phyloP scores from a whole-genome alignment of 2,329 filamentous ascomycete genomes.

The Allantophomopsis cytisporea region DNA sequence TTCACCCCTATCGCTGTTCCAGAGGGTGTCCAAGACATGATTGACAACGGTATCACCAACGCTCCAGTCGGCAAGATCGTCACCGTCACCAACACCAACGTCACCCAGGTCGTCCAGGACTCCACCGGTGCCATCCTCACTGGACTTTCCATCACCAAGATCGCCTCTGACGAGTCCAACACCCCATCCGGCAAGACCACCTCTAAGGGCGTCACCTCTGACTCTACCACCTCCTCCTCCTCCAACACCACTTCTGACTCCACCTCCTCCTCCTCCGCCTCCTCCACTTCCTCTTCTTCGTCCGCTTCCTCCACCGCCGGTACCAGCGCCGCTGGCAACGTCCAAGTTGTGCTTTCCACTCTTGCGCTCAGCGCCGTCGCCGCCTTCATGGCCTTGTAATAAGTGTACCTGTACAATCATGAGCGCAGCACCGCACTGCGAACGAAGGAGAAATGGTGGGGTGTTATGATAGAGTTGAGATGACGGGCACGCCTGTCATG shows the following conservation, averaged over 20 bases:
- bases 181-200: conserved; percentile 30
- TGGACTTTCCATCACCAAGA: conserved; percentile 43
- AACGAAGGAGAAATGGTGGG: too few species aligned
- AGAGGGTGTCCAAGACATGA: conserved; percentile 54
- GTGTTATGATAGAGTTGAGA: too few species aligned
- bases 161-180: conserved; percentile 38
- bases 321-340: background rate
- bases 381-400: too few species aligned
- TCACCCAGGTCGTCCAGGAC: conserved; percentile 42
- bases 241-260: background rate
- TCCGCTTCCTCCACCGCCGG: conserved; percentile 8
- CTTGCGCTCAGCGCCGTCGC: too few species aligned
- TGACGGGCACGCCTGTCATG: too few species aligned
- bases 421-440: too few species aligned
- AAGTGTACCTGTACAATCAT: too few species aligned
- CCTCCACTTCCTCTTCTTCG: conserved; percentile 2
- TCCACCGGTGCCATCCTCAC: conserved; percentile 42
- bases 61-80: conserved; percentile 54
- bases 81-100: conserved; percentile 34
- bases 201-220: conserved; percentile 6
- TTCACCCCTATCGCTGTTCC: conserved; percentile 66
- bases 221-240: background rate
- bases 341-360: too few species aligned
- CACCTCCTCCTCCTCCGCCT: background rate
- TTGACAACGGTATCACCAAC: conserved; percentile 59